Base-by-base conservation (phyloP, 768 basidiomycete genomes). In the Suillus cothurnatus region DNA sequence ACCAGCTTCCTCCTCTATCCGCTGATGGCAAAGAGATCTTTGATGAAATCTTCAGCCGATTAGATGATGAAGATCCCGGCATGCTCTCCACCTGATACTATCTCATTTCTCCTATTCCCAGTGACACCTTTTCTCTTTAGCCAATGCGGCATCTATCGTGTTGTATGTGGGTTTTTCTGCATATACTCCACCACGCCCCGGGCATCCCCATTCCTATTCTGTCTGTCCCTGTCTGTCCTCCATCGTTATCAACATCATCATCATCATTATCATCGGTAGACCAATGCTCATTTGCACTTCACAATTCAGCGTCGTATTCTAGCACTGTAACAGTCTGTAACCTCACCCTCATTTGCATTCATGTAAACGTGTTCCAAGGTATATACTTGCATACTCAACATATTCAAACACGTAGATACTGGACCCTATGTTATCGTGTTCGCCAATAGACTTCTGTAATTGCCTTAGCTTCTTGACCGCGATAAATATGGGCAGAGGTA, bases 11-110 rank as follows among this genome's bases (percentile, higher is more conserved):
- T 41, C 84, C 89, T 31, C 77, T 95, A 66, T 78, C 85, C 45
- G 81, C 82, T 32, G 88, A 93, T 56, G 92, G 92, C 61, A 92
- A 89, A 74, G 91, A 92, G 65, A 86, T 94, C 39, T 94, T 94
- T 71, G 80, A 86, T 57, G 87, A 91, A 74, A 88, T 92, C 61
- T 93, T 94, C 70, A 80, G 81, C 32, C 56, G 69, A 47, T 65
- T 76, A 50, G 76, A 77, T 17, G 86, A 83, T 47, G 89, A 90
- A 65, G 92, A 93, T 70, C 81, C 83, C 43, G 93, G 93, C 21
- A 89, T 88, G 86, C 79, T 93, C 59, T 94, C 92, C 50, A 88
- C 90, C 3, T 94, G 74, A 79, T 38, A 61, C 52, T 34, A 9
- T 38, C 39, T 34, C 34, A 21, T 26, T 38, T 34, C 55, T 56